Conservation (phyloP, 257 asterid genomes). For the Petunia secreta region DNA sequence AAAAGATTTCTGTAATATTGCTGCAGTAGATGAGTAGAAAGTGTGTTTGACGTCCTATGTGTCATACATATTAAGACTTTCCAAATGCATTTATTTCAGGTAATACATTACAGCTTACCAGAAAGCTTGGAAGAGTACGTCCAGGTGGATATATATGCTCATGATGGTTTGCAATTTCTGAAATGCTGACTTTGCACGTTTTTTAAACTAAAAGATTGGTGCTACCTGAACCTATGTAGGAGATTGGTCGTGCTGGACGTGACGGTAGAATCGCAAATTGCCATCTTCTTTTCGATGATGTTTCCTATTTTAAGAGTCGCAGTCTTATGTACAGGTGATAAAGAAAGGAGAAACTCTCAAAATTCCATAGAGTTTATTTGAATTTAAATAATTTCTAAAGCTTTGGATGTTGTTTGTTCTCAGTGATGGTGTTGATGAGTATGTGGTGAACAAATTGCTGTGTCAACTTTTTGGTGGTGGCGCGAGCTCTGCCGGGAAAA, state of each 20-base stretch:
- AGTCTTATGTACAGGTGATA: conserved; percentile 87
- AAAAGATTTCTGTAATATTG: background rate
- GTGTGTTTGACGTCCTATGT: background rate
- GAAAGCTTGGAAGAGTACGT: conserved; percentile 99
- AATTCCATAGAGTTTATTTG: background rate
- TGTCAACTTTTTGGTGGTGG: conserved; percentile 60
- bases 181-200: conserved; percentile 24
- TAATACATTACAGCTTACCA: conserved; percentile 90
- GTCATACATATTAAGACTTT: conserved; percentile 20
- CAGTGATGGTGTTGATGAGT: conserved; percentile 97
- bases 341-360: background rate
- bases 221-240: conserved; percentile 50
- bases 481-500: conserved; percentile 47
- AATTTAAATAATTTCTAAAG: conserved; percentile 25
- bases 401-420: conserved; percentile 14
- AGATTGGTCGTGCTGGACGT: conserved; percentile 99
- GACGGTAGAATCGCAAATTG: conserved; percentile 90
- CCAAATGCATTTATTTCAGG: conserved; percentile 53
- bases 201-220: conserved; percentile 31
- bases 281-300: conserved; percentile 85
- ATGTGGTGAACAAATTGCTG: conserved; percentile 78
- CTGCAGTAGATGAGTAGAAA: background rate
- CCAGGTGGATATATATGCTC: conserved; percentile 58
- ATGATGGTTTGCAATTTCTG: background rate
- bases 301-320: conserved; percentile 78